These are phyloP conservation scores for peach (Prunus persica) DNA, from an alignment of 306 rosid species.

Conservation along the genomic window Prunus_persica_NCBIv2 NC_034013.1:3613001-3613500, in stretches of 20 bases:
- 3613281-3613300: slow-evolving; percentile 80
- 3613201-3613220: slow-evolving; percentile 81
- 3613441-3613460: slow-evolving; percentile 65
- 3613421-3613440: slow-evolving; percentile 79
- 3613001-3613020: slow-evolving; percentile 89
- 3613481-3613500: slow-evolving; percentile 83
- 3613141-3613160: slow-evolving; percentile 61
- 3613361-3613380: slow-evolving; percentile 67
- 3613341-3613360: slow-evolving; percentile 83
- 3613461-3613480: slow-evolving; percentile 77
- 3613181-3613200: slow-evolving; percentile 59
- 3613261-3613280: slow-evolving; percentile 74
- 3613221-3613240: slow-evolving; percentile 78
- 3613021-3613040: slow-evolving; percentile 81
- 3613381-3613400: slow-evolving; percentile 61
- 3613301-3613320: slow-evolving; percentile 77
- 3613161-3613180: slow-evolving; percentile 60
- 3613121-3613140: slow-evolving; percentile 67
- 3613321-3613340: slow-evolving; percentile 88
- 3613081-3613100: slow-evolving; percentile 72
- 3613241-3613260: slow-evolving; percentile 89
- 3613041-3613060: slow-evolving; percentile 86
- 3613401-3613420: slow-evolving; percentile 57
- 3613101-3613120: slow-evolving; percentile 82
- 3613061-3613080: slow-evolving; percentile 93